Evolutionary conservation across 768 basidiomycete species (phyloP).

Genomic region (Russula earlei): DNA sequence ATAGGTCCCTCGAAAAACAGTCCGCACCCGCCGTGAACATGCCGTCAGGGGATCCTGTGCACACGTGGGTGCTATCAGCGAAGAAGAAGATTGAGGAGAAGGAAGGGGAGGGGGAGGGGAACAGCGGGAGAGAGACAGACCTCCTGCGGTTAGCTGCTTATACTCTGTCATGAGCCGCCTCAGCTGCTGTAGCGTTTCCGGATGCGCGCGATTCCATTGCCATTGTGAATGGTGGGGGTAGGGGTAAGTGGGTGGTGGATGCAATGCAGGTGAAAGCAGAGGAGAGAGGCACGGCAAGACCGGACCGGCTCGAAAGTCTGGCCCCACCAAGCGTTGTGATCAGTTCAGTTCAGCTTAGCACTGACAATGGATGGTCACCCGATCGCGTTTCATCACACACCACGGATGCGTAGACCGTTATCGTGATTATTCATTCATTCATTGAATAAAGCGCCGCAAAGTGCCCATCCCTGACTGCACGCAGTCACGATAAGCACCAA

Average conservation of each 20-base stretch:
- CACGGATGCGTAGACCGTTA: not conserved
- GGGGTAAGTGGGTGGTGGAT: too few relatives aligned
- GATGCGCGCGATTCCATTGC: constrained; percentile 50
- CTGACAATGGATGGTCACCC: too few relatives aligned
- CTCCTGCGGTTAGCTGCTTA: constrained; percentile 74
- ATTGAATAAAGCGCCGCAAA: not conserved
- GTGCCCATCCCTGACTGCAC: not conserved
- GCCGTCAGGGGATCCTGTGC: constrained; percentile 72
- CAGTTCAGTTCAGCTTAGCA: too few relatives aligned
- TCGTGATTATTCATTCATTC: too few relatives aligned
- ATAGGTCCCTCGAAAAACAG: constrained; percentile 3
- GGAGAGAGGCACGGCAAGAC: not conserved
- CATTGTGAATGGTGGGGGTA: constrained; percentile 28
- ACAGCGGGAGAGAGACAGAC: constrained; percentile 28
- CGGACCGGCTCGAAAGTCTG: not conserved
- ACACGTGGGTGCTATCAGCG: not conserved
- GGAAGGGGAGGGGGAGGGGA: not conserved
- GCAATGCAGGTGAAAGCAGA: too few relatives aligned
- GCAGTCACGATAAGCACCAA: not conserved
- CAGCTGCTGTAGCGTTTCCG: constrained; percentile 59
- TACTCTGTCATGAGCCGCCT: constrained; percentile 90
- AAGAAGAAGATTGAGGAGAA: too few relatives aligned
- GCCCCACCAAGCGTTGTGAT: too few relatives aligned
- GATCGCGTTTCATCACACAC: too few relatives aligned
- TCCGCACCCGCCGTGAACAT: constrained; percentile 88